These are phyloP conservation scores for Buddleja alternifolia DNA, from an alignment of 257 asterid species.

Conservation along the genomic window DNA sequence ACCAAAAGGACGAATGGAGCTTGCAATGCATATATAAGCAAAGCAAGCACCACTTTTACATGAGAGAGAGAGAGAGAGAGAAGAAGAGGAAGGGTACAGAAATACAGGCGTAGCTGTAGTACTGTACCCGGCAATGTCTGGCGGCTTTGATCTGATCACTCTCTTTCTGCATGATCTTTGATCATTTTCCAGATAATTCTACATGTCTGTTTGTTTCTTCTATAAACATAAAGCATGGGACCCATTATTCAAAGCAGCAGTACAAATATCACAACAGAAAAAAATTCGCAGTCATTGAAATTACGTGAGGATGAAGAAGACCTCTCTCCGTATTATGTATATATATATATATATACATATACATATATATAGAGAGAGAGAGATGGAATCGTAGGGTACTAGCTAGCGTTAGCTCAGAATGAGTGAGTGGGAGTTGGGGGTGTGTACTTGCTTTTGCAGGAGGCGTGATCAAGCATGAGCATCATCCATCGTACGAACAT, in stretches of 20 bases:
- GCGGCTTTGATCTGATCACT: constrained; percentile 37
- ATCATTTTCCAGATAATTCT: constrained; percentile 18
- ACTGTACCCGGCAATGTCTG: constrained; percentile 37
- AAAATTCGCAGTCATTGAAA: constrained; percentile 25
- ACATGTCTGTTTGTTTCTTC: not conserved
- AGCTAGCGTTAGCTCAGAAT: constrained; percentile 15
- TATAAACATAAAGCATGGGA: not conserved
- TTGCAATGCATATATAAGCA: constrained; percentile 24
- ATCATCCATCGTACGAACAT: constrained; percentile 17
- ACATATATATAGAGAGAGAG: not conserved
- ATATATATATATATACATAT: not conserved
- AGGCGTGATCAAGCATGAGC: constrained; percentile 46
- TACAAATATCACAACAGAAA: constrained; percentile 29
- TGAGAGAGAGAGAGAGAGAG: constrained; percentile 29
- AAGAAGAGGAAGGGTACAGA: not conserved
- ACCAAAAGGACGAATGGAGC: not conserved
- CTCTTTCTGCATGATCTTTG: constrained; percentile 32
- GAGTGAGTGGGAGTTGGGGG: not conserved
- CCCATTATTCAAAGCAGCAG: constrained; percentile 30
- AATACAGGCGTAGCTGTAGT: constrained; percentile 34
- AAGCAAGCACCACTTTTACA: not conserved
- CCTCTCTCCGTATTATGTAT: no score
- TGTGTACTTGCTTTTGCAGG: constrained; percentile 21
- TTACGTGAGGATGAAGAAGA: constrained; percentile 29
- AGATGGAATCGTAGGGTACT: not conserved